Conservation (phyloP, 768 basidiomycete genomes). For the Rhodotorula babjevae region DNA sequence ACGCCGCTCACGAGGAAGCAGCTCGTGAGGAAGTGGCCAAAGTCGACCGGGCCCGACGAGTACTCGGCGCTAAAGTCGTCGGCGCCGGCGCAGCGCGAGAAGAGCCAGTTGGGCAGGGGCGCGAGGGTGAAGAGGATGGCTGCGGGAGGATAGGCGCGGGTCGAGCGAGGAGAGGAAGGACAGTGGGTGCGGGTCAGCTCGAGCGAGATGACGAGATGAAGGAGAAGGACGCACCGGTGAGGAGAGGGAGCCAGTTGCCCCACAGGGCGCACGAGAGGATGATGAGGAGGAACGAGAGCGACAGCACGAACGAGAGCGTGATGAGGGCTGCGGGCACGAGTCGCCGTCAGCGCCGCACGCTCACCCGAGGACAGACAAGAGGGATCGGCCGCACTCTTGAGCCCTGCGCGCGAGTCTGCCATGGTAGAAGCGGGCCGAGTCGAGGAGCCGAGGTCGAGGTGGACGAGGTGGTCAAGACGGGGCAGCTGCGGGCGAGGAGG, state of each 20-base stretch:
- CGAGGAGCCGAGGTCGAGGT: no score
- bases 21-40: slow-evolving; percentile 90
- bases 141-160: slow-evolving; percentile 44
- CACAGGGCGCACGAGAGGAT: slow-evolving; percentile 95
- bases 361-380: slow-evolving; percentile 1
- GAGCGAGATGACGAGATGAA: slow-evolving; percentile 10
- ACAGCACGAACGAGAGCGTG: slow-evolving; percentile 91
- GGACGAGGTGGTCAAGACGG: no score
- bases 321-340: slow-evolving; percentile 66
- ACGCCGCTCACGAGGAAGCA: slow-evolving; percentile 88
- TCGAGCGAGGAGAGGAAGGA: no score
- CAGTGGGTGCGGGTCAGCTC: neutral
- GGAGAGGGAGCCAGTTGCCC: slow-evolving; percentile 91
- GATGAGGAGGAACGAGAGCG: slow-evolving; percentile 93
- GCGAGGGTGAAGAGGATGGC: slow-evolving; percentile 92
- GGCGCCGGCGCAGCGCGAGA: slow-evolving; percentile 74
- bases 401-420: slow-evolving; percentile 52
- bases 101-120: slow-evolving; percentile 89
- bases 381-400: slow-evolving; percentile 64
- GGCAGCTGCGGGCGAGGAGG: no score
- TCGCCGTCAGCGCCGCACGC: neutral
- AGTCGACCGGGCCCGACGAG: slow-evolving; percentile 58
- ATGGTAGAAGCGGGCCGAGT: neutral
- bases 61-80: slow-evolving; percentile 82
- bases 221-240: slow-evolving; percentile 68